phyloP scores from a whole-genome alignment of 305 asterid species.

The Withania somnifera region DNA sequence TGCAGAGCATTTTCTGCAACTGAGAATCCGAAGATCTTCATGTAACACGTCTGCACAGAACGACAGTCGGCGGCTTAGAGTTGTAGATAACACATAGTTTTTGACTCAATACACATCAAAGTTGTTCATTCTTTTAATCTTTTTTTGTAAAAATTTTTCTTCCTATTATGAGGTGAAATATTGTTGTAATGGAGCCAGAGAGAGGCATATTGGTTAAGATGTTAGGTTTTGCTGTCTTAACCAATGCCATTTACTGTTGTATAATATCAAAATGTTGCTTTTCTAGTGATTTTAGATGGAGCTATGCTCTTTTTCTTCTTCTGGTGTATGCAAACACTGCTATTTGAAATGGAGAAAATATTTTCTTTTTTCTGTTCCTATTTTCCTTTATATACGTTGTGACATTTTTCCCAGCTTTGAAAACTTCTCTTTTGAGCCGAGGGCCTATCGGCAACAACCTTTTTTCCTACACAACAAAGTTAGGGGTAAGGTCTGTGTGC shows the following conservation, averaged over 20 bases:
- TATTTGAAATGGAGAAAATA: neutral
- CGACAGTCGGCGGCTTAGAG: neutral
- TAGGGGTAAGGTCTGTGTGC: neutral
- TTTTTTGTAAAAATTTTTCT: neutral
- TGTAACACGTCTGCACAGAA: neutral
- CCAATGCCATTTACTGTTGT: neutral
- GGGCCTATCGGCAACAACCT: neutral
- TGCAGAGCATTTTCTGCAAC: constrained; percentile 7
- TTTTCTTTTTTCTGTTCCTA: neutral
- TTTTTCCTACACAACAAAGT: too few relatives aligned
- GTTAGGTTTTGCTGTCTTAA: neutral
- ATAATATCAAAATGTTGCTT: neutral
- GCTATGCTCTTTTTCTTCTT: neutral
- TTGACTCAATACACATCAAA: neutral
- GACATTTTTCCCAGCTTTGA: neutral
- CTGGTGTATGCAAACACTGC: neutral
- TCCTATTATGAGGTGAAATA: neutral
- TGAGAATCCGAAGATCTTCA: neutral
- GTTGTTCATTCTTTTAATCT: constrained; percentile 8
- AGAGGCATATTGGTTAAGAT: neutral
- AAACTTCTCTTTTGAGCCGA: neutral
- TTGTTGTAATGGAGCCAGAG: too few relatives aligned
- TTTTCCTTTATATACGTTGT: neutral
- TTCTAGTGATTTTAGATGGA: neutral
- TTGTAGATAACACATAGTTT: constrained; percentile 9